Evolutionary conservation across 169 alveolate genomes (phyloP).

Genomic region (Eimeria sp.): DNA sequence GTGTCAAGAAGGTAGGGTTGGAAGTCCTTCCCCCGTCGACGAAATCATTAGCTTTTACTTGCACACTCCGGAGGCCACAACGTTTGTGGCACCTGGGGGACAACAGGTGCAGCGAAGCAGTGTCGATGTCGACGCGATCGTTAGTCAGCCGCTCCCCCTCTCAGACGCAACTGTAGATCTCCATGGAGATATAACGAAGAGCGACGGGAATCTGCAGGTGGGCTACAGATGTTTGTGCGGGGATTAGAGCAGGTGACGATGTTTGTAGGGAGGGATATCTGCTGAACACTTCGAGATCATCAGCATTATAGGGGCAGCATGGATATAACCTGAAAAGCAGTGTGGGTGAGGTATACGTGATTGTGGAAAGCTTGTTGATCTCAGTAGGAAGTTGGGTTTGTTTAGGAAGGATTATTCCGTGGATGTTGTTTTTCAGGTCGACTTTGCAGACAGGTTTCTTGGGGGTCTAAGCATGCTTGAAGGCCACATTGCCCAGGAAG

Average conservation of each 20-base stretch:
- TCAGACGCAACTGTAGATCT: background rate
- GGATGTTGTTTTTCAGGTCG: slow-evolving; percentile 43
- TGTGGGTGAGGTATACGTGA: background rate
- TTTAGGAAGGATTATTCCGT: background rate
- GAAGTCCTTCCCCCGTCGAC: slow-evolving; percentile 3
- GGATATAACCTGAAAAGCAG: background rate
- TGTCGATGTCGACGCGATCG: background rate
- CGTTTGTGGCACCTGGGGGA: slow-evolving; percentile 17
- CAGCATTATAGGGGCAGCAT: background rate
- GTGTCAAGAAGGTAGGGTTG: slow-evolving; percentile 6
- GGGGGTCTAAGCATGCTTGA: slow-evolving; percentile 69
- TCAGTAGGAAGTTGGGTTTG: background rate
- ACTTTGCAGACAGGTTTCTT: slow-evolving; percentile 69
- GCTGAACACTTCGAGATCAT: background rate
- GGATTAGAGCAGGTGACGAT: background rate
- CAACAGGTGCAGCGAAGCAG: background rate
- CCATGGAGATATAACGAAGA: slow-evolving; percentile 43
- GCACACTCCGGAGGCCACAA: slow-evolving; percentile 25
- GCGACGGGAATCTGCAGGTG: slow-evolving; percentile 70
- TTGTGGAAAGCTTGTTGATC: background rate
- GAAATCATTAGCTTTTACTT: slow-evolving; percentile 55
- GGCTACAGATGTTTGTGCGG: background rate
- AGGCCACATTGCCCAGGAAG: slow-evolving; percentile 76
- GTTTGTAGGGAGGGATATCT: background rate
- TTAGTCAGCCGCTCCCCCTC: slow-evolving; percentile 2